phyloP scores from a whole-genome alignment of 345 rosid species.

The Kandelia obovata region DNA sequence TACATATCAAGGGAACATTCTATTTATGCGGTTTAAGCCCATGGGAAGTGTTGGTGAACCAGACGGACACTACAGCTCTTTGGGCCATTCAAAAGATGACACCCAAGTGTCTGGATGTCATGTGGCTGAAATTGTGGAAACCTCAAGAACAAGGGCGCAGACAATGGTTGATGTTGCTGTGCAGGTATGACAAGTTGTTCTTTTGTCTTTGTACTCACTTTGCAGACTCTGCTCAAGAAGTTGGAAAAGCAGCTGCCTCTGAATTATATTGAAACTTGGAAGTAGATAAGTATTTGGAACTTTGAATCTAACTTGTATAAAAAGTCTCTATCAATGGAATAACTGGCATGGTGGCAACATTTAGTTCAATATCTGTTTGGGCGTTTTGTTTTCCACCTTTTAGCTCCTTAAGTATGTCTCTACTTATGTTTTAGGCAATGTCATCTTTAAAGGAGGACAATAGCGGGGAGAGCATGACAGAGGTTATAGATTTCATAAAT shows the following conservation, averaged over 20 bases:
- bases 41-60: conserved; percentile 38
- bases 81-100: conserved; percentile 40
- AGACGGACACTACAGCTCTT: conserved; percentile 31
- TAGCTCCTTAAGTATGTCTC: background rate
- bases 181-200: conserved; percentile 40
- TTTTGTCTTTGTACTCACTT: conserved; percentile 6
- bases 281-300: too few species aligned
- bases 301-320: too few species aligned
- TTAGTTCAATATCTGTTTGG: too few species aligned
- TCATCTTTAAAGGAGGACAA: conserved; percentile 37
- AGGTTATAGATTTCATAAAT: conserved; percentile 61
- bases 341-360: too few species aligned
- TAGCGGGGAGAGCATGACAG: conserved; percentile 45
- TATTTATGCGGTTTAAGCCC: conserved; percentile 27
- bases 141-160: conserved; percentile 58
- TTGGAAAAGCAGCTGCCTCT: too few species aligned
- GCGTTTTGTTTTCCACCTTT: background rate
- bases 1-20: conserved; percentile 55
- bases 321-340: too few species aligned
- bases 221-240: background rate
- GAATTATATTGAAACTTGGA: background rate
- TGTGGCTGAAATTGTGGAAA: conserved; percentile 66
- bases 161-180: conserved; percentile 65
- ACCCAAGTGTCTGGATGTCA: conserved; percentile 50
- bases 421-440: conserved; percentile 47